Percentiles rank a stretch among this genome's conserved stretches.
Evolutionary conservation across 305 asterid genomes (phyloP).

Genomic region (Nicotiana rustica): DNA sequence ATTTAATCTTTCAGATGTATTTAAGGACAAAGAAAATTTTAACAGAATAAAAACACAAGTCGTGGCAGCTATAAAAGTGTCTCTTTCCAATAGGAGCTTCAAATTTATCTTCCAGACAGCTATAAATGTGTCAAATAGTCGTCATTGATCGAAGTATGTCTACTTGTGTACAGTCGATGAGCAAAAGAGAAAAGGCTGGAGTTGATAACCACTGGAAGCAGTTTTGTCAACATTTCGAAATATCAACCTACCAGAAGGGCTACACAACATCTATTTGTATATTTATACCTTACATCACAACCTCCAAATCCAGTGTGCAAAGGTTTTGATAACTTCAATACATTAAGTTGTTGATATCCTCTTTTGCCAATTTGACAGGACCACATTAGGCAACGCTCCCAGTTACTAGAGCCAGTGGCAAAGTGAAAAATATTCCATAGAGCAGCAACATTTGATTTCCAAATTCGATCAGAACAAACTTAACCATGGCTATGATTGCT

Average conservation of each 20-base stretch:
- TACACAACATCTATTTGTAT: background rate
- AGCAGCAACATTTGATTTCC: background rate
- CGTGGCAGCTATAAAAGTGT: background rate
- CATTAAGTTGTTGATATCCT: background rate
- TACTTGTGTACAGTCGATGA: background rate
- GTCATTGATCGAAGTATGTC: no score
- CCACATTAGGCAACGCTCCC: background rate
- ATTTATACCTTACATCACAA: background rate
- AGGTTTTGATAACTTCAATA: background rate
- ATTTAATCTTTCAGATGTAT: no score
- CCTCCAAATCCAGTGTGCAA: background rate
- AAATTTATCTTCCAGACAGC: background rate
- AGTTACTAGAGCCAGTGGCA: background rate
- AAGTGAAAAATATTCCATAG: background rate
- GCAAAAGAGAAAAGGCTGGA: background rate
- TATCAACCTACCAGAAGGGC: background rate
- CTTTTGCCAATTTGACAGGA: background rate
- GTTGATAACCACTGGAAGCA: background rate
- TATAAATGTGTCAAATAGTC: no score
- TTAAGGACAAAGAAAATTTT: background rate
- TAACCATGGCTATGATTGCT: constrained; percentile 41
- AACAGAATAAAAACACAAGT: background rate
- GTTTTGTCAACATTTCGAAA: background rate
- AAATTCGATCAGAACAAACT: background rate
- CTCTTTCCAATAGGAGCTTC: background rate